These are phyloP conservation scores for Gossypium lobatum DNA, from an alignment of 441 rosid species.

Conservation along the genomic window DNA sequence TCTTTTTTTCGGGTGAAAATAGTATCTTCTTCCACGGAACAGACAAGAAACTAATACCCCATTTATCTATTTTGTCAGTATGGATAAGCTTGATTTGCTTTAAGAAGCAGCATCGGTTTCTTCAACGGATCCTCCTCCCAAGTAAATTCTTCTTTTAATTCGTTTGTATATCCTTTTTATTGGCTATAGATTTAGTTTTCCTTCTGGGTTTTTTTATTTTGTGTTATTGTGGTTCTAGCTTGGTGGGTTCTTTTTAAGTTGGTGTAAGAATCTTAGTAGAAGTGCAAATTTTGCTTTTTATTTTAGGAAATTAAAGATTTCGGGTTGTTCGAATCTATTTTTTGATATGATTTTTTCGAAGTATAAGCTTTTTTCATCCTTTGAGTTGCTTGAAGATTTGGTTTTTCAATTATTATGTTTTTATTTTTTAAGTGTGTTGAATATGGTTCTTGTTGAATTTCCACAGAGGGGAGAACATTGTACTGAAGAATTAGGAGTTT, in stretches of 20 bases:
- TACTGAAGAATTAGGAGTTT: background rate
- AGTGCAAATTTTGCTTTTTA: background rate
- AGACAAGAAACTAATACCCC: background rate
- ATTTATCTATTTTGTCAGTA: background rate
- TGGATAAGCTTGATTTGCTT: constrained; percentile 14
- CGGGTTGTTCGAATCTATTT: background rate
- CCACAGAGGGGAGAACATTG: background rate
- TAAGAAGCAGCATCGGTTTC: background rate
- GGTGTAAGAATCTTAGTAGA: background rate
- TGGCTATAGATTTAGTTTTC: background rate
- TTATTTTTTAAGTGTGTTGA: background rate
- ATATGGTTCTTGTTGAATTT: constrained; percentile 6
- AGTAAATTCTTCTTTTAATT: background rate
- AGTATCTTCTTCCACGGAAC: background rate
- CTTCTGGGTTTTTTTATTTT: constrained; percentile 8
- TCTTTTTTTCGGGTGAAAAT: background rate
- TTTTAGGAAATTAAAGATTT: background rate
- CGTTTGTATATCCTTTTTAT: background rate
- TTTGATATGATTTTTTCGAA: background rate
- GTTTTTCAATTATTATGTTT: background rate
- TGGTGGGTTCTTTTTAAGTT: background rate
- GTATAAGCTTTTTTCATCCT: background rate
- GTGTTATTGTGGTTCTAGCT: constrained; percentile 1
- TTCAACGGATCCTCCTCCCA: constrained; percentile 1
- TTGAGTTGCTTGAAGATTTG: background rate